Percentiles rank a stretch among this genome's conserved stretches.
Conservation (phyloP, 148 eudicot species). For the Chenopodium quinoa region DNA sequence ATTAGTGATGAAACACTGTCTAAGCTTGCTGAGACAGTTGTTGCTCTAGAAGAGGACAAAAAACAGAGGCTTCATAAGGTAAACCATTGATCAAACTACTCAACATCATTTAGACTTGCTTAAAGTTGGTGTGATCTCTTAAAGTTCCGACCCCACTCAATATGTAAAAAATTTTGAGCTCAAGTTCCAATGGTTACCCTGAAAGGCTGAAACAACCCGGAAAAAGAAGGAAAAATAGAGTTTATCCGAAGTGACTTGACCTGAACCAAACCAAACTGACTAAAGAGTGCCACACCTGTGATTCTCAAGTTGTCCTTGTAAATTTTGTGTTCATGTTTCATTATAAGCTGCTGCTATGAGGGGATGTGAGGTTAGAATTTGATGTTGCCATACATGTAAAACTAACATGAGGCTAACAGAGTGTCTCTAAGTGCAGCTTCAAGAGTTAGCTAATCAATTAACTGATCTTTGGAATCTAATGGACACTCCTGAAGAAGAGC, state of each 20-base stretch:
- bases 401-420: background rate
- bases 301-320: background rate
- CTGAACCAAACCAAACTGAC: background rate
- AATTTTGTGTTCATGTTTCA: background rate
- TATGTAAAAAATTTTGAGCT: background rate
- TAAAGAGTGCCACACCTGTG: background rate
- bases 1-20: conserved; percentile 91
- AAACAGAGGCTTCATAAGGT: conserved; percentile 90
- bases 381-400: background rate
- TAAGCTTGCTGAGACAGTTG: conserved; percentile 82
- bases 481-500: conserved; percentile 81
- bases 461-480: conserved; percentile 93
- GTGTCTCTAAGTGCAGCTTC: conserved; percentile 57
- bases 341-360: background rate
- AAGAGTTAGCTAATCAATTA: conserved; percentile 83
- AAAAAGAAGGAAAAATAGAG: background rate
- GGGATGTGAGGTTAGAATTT: background rate
- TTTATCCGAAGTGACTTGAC: background rate
- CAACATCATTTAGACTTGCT: background rate
- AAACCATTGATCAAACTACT: conserved; percentile 4
- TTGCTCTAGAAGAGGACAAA: conserved; percentile 84
- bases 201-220: background rate
- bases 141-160: background rate
- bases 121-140: background rate
- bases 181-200: background rate